phyloP scores from a whole-genome alignment of 2,329 filamentous ascomycete species.

The Fusarium metavorans region DNA sequence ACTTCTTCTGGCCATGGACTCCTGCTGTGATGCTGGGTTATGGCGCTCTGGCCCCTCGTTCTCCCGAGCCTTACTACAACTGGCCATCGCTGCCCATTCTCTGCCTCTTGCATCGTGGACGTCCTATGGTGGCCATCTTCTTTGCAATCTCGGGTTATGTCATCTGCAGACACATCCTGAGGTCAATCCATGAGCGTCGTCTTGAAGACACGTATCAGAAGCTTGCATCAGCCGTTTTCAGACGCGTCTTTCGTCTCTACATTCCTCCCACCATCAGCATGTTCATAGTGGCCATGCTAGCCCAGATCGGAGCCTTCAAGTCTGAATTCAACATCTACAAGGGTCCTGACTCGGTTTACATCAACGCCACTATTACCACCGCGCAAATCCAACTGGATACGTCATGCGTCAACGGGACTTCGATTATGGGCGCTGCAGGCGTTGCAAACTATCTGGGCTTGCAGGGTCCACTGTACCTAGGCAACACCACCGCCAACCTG shows the following conservation, averaged over 20 bases:
- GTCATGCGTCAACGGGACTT: constrained; percentile 47
- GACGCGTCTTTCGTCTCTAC: constrained; percentile 55
- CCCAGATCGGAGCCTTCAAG: constrained; percentile 53
- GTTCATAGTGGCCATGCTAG: constrained; percentile 54
- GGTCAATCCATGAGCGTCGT: constrained; percentile 52
- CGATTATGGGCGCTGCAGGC: constrained; percentile 43
- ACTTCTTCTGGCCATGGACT: constrained; percentile 57
- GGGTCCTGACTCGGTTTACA: constrained; percentile 53
- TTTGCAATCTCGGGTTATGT: constrained; percentile 59
- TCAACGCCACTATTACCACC: constrained; percentile 53
- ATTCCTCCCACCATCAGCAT: constrained; percentile 56
- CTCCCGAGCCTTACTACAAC: constrained; percentile 50
- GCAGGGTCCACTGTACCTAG: constrained; percentile 44
- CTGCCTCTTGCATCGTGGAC: constrained; percentile 54
- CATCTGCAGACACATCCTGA: constrained; percentile 53
- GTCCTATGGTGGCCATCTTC: constrained; percentile 58
- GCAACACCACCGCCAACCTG: constrained; percentile 47
- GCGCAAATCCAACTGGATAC: constrained; percentile 28
- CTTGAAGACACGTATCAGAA: constrained; percentile 51
- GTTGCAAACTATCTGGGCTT: constrained; percentile 48
- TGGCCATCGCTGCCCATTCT: constrained; percentile 54
- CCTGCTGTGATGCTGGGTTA: constrained; percentile 55
- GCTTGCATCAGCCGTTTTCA: constrained; percentile 53
- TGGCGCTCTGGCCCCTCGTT: constrained; percentile 51
- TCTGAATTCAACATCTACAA: constrained; percentile 52